Conservation (phyloP, 768 basidiomycete genomes). For the Leccinum boreale region DNA sequence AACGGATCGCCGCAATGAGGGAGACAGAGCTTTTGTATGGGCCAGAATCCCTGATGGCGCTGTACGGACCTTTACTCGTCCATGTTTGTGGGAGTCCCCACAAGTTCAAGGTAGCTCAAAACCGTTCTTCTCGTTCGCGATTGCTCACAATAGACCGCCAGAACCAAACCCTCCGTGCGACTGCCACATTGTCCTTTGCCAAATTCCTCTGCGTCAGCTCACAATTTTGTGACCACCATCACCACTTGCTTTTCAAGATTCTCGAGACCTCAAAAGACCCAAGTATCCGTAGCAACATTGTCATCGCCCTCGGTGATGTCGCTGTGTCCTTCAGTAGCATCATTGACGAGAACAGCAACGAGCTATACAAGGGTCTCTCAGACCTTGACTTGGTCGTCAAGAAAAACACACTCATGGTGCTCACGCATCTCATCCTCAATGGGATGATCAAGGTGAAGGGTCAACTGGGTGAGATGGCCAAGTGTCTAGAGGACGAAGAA, state of each 20-base stretch:
- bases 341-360: constrained; percentile 95
- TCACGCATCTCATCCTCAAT: constrained; percentile 94
- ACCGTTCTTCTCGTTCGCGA: background rate
- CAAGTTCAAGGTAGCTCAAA: constrained; percentile 70
- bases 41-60: constrained; percentile 69
- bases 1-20: constrained; percentile 77
- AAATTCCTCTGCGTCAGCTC: constrained; percentile 97
- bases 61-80: constrained; percentile 88
- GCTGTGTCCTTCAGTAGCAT: constrained; percentile 98
- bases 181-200: constrained; percentile 85
- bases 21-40: constrained; percentile 90
- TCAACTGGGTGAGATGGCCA: constrained; percentile 99
- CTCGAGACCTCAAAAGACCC: constrained; percentile 89
- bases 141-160: constrained; percentile 31
- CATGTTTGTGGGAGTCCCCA: constrained; percentile 89
- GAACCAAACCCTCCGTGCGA: constrained; percentile 84
- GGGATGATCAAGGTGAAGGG: constrained; percentile 99
- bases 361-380: constrained; percentile 90
- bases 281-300: constrained; percentile 91
- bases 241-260: constrained; percentile 88
- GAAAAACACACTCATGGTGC: constrained; percentile 99
- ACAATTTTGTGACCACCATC: constrained; percentile 88
- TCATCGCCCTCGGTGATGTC: constrained; percentile 96
- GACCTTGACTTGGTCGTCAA: constrained; percentile 88
- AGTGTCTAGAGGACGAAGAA: constrained; percentile 93